Evolutionary conservation across 2,329 filamentous ascomycete species (phyloP), one percentile per base, ranked within the genome.

Genomic region (Talaromyces sp.): DNA sequence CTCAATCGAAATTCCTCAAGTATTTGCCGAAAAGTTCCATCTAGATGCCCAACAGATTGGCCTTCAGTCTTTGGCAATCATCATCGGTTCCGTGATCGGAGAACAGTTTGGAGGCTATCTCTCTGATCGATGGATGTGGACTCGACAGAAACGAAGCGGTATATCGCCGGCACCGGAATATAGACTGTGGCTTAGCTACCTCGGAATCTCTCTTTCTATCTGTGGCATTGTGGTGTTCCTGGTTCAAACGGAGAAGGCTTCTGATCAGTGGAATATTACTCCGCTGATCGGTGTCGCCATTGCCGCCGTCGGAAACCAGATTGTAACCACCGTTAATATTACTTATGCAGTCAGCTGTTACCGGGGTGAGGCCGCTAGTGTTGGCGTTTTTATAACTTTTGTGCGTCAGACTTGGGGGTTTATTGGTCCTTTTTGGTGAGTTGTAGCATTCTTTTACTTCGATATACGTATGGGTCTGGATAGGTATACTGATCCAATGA

Each of bases 271-370:
- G 82, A 84, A 87, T 63, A 79, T 87, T 5, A 85, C 84, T 0
- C 86, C 86, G 0, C 76, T 86, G 14, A 70, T 87, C 16, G 85
- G 85, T 9, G 80, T 79, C 6, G 85, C 79, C 2, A 81, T 84
- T 66, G 79, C 78, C 0, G 82, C 81, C 0, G 82, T 80, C 5
- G 86, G 86, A 0, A 87, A 87, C 66, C 86, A 88, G 72, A 82
- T 88, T 48, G 79, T 87, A 16, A 88, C 86, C 0, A 88, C 86
- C 0, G 82, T 87, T 2, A 71, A 86, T 50, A 83, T 87, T 27
- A 87, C 86, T 0, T 88, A 87, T 70, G 82, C 85, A 0, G 82
- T 88, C 0, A 86, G 88, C 68, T 85, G 83, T 69, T 82, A 86
- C 66, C 79, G 76, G 2, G 77, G 83, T 33, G 79, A 85, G 47